Conservation (phyloP, 176 grass and related monocot species). For the Saccharum officinarum region DNA sequence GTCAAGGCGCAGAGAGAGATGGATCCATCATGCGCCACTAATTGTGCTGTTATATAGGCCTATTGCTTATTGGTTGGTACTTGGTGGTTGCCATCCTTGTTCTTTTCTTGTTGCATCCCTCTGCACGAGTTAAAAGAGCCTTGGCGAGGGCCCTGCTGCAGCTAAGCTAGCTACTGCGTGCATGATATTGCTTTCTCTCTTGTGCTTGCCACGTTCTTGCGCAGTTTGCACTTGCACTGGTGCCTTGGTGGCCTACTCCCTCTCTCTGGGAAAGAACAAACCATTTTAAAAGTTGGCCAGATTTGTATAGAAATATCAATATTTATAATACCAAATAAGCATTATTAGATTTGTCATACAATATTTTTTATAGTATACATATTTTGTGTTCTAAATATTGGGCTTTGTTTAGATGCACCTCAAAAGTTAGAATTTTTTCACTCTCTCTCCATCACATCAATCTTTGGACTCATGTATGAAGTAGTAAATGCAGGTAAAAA, state of each 20-base stretch:
- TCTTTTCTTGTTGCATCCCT: constrained; percentile 23
- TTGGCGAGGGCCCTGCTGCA: no score
- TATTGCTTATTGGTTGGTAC: not conserved
- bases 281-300: not conserved
- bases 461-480: no score
- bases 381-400: no score
- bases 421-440: no score
- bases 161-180: not conserved
- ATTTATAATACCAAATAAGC: no score
- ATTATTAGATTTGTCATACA: no score
- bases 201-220: constrained; percentile 45
- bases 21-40: constrained; percentile 42
- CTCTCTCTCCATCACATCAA: no score
- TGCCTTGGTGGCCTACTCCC: not conserved
- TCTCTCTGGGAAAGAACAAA: not conserved
- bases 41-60: constrained; percentile 40
- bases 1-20: not conserved
- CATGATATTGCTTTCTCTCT: not conserved
- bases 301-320: not conserved
- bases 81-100: constrained; percentile 31
- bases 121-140: constrained; percentile 48
- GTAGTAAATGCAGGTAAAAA: no score
- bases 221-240: not conserved
- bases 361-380: no score
- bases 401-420: no score